Conservation (phyloP, 192 early-diverging fungal species). For the Dispira simplex region DNA sequence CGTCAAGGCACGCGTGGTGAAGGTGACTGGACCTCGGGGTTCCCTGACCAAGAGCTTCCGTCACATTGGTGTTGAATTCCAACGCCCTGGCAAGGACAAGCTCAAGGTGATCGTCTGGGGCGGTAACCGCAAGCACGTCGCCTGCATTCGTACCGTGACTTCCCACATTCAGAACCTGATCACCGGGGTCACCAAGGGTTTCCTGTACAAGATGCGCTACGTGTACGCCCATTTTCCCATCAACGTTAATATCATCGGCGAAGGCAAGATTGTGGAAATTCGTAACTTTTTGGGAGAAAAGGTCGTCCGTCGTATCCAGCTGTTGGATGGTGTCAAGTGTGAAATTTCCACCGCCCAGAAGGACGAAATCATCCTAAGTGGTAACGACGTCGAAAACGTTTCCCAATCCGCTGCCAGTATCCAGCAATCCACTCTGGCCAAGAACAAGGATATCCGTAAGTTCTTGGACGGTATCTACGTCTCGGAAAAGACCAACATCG, state of each 20-base stretch:
- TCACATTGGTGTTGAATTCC: conserved; percentile 88
- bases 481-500: conserved; percentile 61
- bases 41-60: conserved; percentile 73
- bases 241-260: conserved; percentile 75
- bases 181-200: conserved; percentile 95
- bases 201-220: conserved; percentile 98
- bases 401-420: conserved; percentile 94
- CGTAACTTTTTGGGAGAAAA: conserved; percentile 99
- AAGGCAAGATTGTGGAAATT: conserved; percentile 74
- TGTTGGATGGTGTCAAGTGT: conserved; percentile 75
- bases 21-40: conserved; percentile 87
- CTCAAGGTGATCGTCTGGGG: conserved; percentile 85
- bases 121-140: conserved; percentile 93
- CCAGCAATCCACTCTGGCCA: conserved; percentile 83
- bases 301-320: conserved; percentile 66
- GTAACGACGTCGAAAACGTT: conserved; percentile 89
- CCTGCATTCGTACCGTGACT: conserved; percentile 94
- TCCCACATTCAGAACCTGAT: conserved; percentile 96
- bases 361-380: conserved; percentile 87
- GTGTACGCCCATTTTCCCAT: conserved; percentile 99
- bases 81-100: conserved; percentile 45
- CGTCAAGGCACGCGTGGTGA: conserved; percentile 79
- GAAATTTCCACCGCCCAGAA: conserved; percentile 67
- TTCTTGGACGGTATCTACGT: conserved; percentile 98
- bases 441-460: conserved; percentile 99